Base-by-base conservation (phyloP, 140 eudicot species). In the Cichorium intybus region DNA sequence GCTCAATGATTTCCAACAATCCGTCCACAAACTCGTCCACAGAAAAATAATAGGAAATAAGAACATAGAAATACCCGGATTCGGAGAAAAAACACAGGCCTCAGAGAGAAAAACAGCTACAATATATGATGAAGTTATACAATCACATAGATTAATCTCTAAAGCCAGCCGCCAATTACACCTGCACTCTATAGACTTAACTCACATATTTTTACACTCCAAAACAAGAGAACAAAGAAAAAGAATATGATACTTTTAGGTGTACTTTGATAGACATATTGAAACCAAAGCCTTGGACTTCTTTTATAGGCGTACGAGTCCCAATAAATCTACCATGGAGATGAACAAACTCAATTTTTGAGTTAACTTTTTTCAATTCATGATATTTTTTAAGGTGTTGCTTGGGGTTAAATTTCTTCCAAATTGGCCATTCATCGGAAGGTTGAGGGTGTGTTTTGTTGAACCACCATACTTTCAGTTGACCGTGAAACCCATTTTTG, bases 391-490 rank as follows among this genome's bases (percentile, higher is more conserved):
- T 54, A 64, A 90, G 98, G 95, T 88, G 37, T 69, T 88, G 71
- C 73, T 93, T 74, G 99, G 99, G 51, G 95, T 93, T 56, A 93
- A 93, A 77, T 93, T 93, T 65, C 71, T 93, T 17, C 75, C 80
- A 14, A 69, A 52, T 24, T 93, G 99, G 99, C 99, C 99, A 7
- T 93, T 81, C 60, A 64, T 93, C 63, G 80, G 95, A 52, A 94
- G 99, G 31, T 46, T 93, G 80, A 80, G 97, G 62, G 82, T 86
- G 24, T 93, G 94, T 80, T 93, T 93, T 81, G 86, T 82, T 48
- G 95, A 85, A 65, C 95, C 97, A 0, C 99, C 99, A 7, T 93
- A 88, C 70, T 93, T 85, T 84, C 99, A 93, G 66, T 75, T 93
- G 93, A 93, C 94, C 7, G 99, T 88, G 75, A 93, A 93, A 71